A percentile compares a stretch with the other conserved stretches of the same genome.
Evolutionary conservation across 2,329 filamentous ascomycete genomes (phyloP).

Genomic region (Simplicillium sp.): DNA sequence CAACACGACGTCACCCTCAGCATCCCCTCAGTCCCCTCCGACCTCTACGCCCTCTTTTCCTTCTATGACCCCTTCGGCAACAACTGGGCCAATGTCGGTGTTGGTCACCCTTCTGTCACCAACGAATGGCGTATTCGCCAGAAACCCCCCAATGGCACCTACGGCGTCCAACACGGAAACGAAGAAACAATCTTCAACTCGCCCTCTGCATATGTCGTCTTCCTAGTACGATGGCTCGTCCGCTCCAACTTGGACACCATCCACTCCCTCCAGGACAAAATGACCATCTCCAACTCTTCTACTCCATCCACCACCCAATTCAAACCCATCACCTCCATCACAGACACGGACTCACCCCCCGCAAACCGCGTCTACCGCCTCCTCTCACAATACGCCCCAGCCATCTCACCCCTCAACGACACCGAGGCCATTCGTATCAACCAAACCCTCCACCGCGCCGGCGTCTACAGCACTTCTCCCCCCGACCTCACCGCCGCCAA

Average conservation of each 20-base stretch:
- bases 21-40: slow-evolving; percentile 11
- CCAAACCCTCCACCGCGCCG: too few species aligned
- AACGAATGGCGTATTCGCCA: slow-evolving; percentile 3
- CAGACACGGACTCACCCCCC: too few species aligned
- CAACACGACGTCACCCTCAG: slow-evolving; percentile 13
- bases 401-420: too few species aligned
- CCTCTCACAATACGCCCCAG: too few species aligned
- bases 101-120: slow-evolving; percentile 2
- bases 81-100: slow-evolving; percentile 18
- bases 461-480: background rate
- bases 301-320: too few species aligned
- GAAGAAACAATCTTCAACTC: slow-evolving; percentile 4
- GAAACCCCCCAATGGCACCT: slow-evolving; percentile 2
- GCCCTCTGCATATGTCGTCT: slow-evolving; percentile 6
- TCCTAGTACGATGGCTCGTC: slow-evolving; percentile 4
- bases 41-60: background rate
- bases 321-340: too few species aligned
- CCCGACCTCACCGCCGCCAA: slow-evolving; percentile 2
- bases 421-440: too few species aligned
- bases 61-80: slow-evolving; percentile 12
- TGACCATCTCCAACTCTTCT: background rate
- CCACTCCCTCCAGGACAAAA: slow-evolving; percentile 2
- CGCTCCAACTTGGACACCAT: slow-evolving; percentile 1
- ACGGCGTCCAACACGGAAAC: slow-evolving; percentile 4
- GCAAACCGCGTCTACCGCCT: too few species aligned